Conservation (phyloP, 768 basidiomycete species). For the Lentinula edodes region DNA sequence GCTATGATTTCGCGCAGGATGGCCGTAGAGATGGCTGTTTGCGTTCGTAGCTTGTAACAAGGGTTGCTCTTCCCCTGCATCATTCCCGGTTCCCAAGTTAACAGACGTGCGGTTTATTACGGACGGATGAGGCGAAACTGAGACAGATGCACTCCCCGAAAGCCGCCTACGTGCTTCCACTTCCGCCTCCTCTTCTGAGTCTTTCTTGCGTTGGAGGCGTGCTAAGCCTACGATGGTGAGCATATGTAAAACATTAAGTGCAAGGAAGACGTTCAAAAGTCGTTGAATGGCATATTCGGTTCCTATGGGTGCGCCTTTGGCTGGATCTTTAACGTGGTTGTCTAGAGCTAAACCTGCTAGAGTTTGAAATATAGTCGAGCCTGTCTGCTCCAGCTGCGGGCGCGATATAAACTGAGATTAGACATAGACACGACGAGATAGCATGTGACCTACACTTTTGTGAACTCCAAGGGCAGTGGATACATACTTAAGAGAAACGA, state of each 20-base stretch:
- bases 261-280: conserved; percentile 52
- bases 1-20: conserved; percentile 8
- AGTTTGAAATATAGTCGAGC: conserved; percentile 68
- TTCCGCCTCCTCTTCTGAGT: conserved; percentile 14
- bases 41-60: conserved; percentile 12
- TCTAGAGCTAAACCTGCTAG: conserved; percentile 69
- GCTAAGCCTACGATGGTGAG: conserved; percentile 44
- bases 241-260: conserved; percentile 54
- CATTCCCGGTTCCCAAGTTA: not conserved
- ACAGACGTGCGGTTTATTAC: not conserved
- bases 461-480: conserved; percentile 76
- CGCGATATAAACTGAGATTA: not conserved
- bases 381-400: conserved; percentile 65
- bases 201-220: conserved; percentile 39
- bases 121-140: not conserved
- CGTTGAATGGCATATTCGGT: conserved; percentile 37
- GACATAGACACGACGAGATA: not conserved
- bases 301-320: conserved; percentile 13
- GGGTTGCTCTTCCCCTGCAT: conserved; percentile 2
- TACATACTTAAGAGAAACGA: conserved; percentile 67
- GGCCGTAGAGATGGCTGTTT: not conserved
- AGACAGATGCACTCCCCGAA: conserved; percentile 3
- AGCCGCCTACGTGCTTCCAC: conserved; percentile 8
- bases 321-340: conserved; percentile 23
- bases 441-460: conserved; percentile 52